Conservation (phyloP, 2,329 filamentous ascomycete species). For the Tricladium varicosporioides region DNA sequence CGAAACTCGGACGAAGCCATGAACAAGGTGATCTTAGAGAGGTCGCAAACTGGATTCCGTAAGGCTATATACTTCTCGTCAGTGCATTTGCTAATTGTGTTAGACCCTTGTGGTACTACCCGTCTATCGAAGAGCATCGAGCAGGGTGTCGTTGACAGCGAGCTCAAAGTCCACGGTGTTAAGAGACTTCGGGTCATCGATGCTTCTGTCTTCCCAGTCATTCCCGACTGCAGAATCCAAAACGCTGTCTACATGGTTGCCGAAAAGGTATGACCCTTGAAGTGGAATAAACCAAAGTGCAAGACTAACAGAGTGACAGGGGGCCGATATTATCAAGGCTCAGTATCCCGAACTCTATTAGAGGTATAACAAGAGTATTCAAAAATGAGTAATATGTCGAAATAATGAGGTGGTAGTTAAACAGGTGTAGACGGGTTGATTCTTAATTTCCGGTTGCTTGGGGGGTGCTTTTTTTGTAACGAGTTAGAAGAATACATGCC, state of each 20-base stretch:
- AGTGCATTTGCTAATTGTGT: not conserved
- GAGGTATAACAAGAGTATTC: not conserved
- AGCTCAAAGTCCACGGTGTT: conserved; percentile 52
- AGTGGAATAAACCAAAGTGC: not conserved
- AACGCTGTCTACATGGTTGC: conserved; percentile 60
- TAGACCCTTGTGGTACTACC: conserved; percentile 53
- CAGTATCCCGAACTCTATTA: conserved; percentile 36
- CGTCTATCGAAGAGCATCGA: conserved; percentile 50
- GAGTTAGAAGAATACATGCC: too few relatives aligned
- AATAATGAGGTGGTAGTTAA: not conserved
- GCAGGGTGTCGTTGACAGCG: conserved; percentile 51
- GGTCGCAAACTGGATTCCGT: conserved; percentile 56
- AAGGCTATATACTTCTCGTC: not conserved
- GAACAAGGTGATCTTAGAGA: conserved; percentile 54
- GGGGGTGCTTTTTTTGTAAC: too few relatives aligned
- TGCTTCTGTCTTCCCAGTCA: conserved; percentile 53
- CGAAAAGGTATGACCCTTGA: conserved; percentile 42
- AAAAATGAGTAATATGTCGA: not conserved
- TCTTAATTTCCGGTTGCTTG: too few relatives aligned
- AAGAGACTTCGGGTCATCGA: conserved; percentile 53
- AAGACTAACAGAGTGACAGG: not conserved
- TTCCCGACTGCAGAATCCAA: conserved; percentile 57
- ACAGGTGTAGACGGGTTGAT: too few relatives aligned
- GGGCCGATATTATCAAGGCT: conserved; percentile 47
- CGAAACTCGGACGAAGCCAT: conserved; percentile 53